Evolutionary conservation across 176 grass and related monocot genomes (phyloP), one percentile per base, ranked within the genome.

Genomic region (Oryza glaberrima): DNA sequence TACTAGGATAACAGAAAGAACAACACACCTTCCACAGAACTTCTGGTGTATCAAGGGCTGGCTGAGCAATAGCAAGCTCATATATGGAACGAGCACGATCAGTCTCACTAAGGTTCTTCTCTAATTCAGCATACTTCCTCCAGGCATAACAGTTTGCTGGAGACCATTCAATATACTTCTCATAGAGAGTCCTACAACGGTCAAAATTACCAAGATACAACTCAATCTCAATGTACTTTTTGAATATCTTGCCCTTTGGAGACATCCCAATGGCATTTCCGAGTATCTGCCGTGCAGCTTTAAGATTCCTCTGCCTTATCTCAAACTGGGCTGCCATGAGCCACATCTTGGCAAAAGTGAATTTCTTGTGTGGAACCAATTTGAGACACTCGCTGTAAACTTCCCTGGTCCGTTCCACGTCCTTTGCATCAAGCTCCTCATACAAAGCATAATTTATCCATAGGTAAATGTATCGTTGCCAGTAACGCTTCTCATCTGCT

Each of bases 391-490:
- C 92, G 78, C 84, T 90, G 63, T 98, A 95, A 78, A 95, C 89
- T 63, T 98, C 89, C 63, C 93, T 88, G 32, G 91, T 90, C 32
- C 83, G 51, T 3, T 93, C 92, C 26, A 86, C 65, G 28, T 98
- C 95, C 66, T 90, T 82, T 25, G 85, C 85, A 15, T 95, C 93
- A 49, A 98, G 91, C 47, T 98, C 92, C 85, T 98, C 95, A 72
- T 90, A 98, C 17, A 95, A 65, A 26, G 95, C 93, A 76, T 98
- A 98, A 41, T 93, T 93, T 72, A 98, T 95, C 95, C 95, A 95
- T 19, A 87, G 69, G 46, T 93, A 93, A 43, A 98, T 95, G 49
- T 98, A 98, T 65, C 93, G 82, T 73, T 90, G 85, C 96, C 96
- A 98, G 32, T 98, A 98, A 1, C 91, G 76, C 77, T 98, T 95